Percentiles rank a stretch among this genome's conserved stretches.
phyloP scores from a whole-genome alignment of 257 asterid species.

The Nicotiana noctiflora region DNA sequence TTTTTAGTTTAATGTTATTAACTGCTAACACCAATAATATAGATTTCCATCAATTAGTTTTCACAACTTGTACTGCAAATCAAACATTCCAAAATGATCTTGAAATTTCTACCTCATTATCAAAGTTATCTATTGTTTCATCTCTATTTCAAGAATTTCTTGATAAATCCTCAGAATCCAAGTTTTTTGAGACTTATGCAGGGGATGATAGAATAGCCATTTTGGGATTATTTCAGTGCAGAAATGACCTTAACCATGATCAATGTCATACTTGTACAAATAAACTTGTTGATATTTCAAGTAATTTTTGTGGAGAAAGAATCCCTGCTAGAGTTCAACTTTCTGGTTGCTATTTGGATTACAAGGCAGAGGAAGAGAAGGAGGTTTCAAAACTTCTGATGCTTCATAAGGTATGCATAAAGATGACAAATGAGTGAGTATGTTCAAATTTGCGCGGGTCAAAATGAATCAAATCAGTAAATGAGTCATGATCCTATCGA shows the following conservation, averaged over 20 bases:
- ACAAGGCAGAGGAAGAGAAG: conserved; percentile 35
- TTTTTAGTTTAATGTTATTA: conserved; percentile 18
- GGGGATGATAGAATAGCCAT: conserved; percentile 31
- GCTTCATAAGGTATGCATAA: conserved; percentile 37
- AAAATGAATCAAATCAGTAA: background rate
- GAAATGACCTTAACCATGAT: conserved; percentile 28
- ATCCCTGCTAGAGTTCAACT: conserved; percentile 58
- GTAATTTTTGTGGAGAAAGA: conserved; percentile 26
- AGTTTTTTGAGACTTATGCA: conserved; percentile 42
- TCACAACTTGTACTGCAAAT: conserved; percentile 36
- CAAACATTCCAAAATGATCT: conserved; percentile 18
- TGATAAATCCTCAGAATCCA: conserved; percentile 33
- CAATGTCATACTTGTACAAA: conserved; percentile 47
- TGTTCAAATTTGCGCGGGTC: background rate
- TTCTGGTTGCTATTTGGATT: conserved; percentile 51
- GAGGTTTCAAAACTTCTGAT: conserved; percentile 10
- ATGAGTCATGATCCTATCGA: background rate
- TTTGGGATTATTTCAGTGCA: conserved; percentile 56
- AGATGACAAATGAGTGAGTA: background rate
- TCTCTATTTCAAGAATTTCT: conserved; percentile 36
- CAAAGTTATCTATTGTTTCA: conserved; percentile 27
- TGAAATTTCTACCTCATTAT: background rate
- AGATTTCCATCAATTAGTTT: conserved; percentile 36
- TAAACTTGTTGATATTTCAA: conserved; percentile 25
- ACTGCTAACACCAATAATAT: conserved; percentile 8